These are phyloP conservation scores for Cutaneotrichosporon dermatis DNA, from an alignment of 1,284 basidiomycete genomes.

Conservation along the genomic window DNA sequence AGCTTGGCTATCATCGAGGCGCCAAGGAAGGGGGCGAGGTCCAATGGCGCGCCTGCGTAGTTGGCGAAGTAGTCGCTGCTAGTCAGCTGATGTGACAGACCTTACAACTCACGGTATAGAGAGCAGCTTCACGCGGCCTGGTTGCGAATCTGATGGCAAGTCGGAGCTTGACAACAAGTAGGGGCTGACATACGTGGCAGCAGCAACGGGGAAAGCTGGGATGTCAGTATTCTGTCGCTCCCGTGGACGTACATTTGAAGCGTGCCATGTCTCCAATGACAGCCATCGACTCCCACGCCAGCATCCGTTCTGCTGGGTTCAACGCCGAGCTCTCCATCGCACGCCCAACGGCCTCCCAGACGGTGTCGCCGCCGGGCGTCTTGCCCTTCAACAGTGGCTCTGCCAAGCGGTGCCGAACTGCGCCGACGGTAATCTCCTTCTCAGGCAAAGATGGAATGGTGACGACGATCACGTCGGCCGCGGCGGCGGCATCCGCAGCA, in stretches of 20 bases:
- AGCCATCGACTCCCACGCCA: slow-evolving; percentile 74
- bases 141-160: slow-evolving; percentile 54
- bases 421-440: slow-evolving; percentile 70
- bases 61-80: slow-evolving; percentile 77
- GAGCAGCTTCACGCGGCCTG: slow-evolving; percentile 62
- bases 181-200: slow-evolving; percentile 69
- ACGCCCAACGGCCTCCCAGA: slow-evolving; percentile 46
- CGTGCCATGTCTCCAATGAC: slow-evolving; percentile 75
- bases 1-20: slow-evolving; percentile 76
- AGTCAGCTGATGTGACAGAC: background rate
- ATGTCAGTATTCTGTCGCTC: background rate
- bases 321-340: slow-evolving; percentile 36
- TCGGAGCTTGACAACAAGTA: slow-evolving; percentile 64
- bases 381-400: slow-evolving; percentile 67
- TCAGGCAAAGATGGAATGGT: slow-evolving; percentile 65
- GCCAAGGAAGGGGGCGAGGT: slow-evolving; percentile 78
- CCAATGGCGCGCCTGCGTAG: slow-evolving; percentile 77
- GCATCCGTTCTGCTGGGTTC: slow-evolving; percentile 56
- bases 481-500: slow-evolving; percentile 48
- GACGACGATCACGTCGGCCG: slow-evolving; percentile 30
- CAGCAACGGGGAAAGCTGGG: slow-evolving; percentile 54
- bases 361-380: slow-evolving; percentile 54
- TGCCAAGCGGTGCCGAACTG: slow-evolving; percentile 82
- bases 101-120: slow-evolving; percentile 57
- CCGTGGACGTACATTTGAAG: slow-evolving; percentile 62